A percentile compares a stretch with the other conserved stretches of the same genome.
These are phyloP conservation scores for Phylloporus rhodoxanthus DNA, from an alignment of 768 basidiomycete species.

Conservation along the genomic window DNA sequence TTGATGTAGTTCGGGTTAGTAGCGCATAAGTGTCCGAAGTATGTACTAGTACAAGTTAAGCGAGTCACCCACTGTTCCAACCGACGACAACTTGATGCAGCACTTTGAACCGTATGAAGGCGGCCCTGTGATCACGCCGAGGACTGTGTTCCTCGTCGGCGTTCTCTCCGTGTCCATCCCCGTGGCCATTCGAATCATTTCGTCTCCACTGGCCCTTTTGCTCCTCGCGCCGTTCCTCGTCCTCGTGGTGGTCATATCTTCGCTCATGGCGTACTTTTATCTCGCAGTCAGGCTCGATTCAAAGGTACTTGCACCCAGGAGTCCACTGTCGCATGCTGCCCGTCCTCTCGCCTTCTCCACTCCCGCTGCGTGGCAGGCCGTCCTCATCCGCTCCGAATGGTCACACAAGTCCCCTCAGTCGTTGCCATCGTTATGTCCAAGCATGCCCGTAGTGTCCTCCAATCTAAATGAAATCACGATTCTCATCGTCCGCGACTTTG, in stretches of 20 bases:
- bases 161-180: constrained; percentile 56
- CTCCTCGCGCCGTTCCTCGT: constrained; percentile 59
- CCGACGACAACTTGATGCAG: constrained; percentile 12
- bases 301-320: constrained; percentile 26
- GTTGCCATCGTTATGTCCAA: constrained; percentile 61
- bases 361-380: constrained; percentile 91
- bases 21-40: no score
- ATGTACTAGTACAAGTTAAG: no score
- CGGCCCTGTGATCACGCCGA: constrained; percentile 40
- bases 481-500: constrained; percentile 82
- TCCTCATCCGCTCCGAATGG: constrained; percentile 86
- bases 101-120: constrained; percentile 21
- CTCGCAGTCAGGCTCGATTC: constrained; percentile 57
- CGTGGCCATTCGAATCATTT: constrained; percentile 46
- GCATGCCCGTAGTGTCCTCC: constrained; percentile 60
- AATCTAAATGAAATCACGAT: constrained; percentile 73
- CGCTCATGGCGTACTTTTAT: constrained; percentile 49
- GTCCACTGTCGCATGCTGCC: constrained; percentile 50
- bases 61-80: neutral
- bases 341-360: constrained; percentile 82
- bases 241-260: constrained; percentile 41
- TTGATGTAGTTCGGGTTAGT: neutral
- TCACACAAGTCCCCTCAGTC: constrained; percentile 64
- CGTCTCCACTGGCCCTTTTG: constrained; percentile 61
- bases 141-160: constrained; percentile 52